Base-by-base conservation (phyloP, 371 early-diverging fungal genomes). In the Lichtheimia hyalospora region DNA sequence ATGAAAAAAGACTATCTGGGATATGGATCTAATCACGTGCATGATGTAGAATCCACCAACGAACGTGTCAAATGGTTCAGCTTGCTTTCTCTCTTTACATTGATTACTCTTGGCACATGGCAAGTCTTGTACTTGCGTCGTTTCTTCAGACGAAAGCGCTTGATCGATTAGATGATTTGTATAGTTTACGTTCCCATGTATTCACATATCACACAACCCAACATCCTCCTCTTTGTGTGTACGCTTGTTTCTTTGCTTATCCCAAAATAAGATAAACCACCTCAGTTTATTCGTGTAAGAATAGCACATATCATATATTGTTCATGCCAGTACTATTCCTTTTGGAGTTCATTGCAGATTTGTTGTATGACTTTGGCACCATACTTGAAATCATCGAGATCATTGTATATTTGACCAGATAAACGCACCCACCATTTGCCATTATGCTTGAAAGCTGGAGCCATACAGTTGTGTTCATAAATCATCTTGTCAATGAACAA, bases 111-210 rank as follows among this genome's bases (percentile, higher is more conserved):
- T 21, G 92, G 88, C 21, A 72, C 72, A n/a, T 93, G 90, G 86
- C 92, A 94, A 71, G 78, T 93, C 53, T 66, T 83, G 15, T 94
- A 92, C 64, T 71, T 92, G 55, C 75, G 87, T 54, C 77, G 79
- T 43, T 94, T 90, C 83, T 92, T 92, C 89, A 79, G 86, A 61
- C 79, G 84, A 67, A 94, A 94, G 89, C 83, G 87, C 68, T 77
- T 91, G n/a, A 88, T 89, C 40, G 89, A 78, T 52, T 81, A 81
- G 54, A 51, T 14, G 28, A 34, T 18, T 40, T 52, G 52, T 57
- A 57, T 28, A 51, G 20, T 39, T 53, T 25, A 53, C 39, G 3
- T 27, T 28, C 20, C 6, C 34, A 34, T 8, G 1, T 8, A 34
- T 10, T 8, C 34, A 34, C 34, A 54, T 39, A 2, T n/a, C 24